Base-by-base conservation (phyloP, 2,329 filamentous ascomycete genomes). In the Salinomyces thailandicus region DNA sequence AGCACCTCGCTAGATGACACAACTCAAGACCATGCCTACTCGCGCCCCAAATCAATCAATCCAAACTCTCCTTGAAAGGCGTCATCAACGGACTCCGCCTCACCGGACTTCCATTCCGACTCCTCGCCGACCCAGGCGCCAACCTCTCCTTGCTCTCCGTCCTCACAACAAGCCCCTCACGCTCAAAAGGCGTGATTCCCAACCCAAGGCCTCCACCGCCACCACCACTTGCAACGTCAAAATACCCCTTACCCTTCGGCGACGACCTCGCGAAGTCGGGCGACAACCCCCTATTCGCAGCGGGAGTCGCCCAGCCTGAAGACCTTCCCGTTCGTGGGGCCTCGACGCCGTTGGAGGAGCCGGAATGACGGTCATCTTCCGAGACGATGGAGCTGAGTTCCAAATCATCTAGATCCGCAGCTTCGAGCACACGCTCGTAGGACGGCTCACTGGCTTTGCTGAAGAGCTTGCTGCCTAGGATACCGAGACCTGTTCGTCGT, bases 131-230 rank as follows among this genome's bases (percentile, higher is more conserved):
- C 71, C 42, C 64, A 6, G 67, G 71, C 12, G 72, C 68, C 24
- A 95, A 61, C 39, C 84, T 71, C 55, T 96, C 91, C 36, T 85
- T 71, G 55, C 85, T 93, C 55, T 95, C 89, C 0, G 84, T 93
- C 47, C 89, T 69, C 2, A 85, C 74, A 36, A 84, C 78, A 45
- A 95, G 58, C 1, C 87, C 87, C 31, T 74, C 77, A 26, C 85
- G 62, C 37, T 75, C 72, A 46, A 74, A 72, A 7, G 67, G 57
- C 44, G 66, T 50, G 31, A 50, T 47, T 3, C 55, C 52, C 31
- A 55, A 24, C 2, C 53, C 52, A 36, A 44, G 42, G 9, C 29
- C 32, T n/a, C 31, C 41, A 16, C 17, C 37, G 50, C 49, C 31
- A 46, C 49, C 18, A 38, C 41, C 28, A 14, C n/a, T 47, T 8